Base-by-base conservation (phyloP, 306 rosid species). In the Cucurbita moschata region DNA sequence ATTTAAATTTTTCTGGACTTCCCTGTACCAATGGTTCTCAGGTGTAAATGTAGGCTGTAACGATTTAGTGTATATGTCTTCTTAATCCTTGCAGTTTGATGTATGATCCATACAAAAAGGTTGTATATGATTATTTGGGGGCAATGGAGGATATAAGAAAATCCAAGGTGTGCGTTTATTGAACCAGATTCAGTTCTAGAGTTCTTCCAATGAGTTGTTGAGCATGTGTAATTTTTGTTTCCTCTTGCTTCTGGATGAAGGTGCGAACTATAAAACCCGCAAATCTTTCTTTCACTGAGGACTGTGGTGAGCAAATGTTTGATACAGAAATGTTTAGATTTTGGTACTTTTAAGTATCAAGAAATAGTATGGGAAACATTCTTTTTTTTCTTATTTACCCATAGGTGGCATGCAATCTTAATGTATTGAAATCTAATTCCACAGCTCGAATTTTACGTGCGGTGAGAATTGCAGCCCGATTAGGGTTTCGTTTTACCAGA, bases 391-490 rank as follows among this genome's bases (percentile, higher is more conserved):
- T 40, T 14, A 35, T 65, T 67, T 35, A 37, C 79, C 35, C 66
- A 39, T 50, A 53, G 50, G 38, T 46, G 49, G 63, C 46, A 37
- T 15, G 44, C 19, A 59, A 67, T 56, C 63, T 74, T 71, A 75
- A 8, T n/a, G 51, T 57, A 61, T 23, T 42, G 49, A 16, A 70
- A 53, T 73, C 55, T 72, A 54, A 71, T 76, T 71, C 62, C 49
- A 5, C 80, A 80, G 83, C 80, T 56, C 75, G 83, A 23, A 80
- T 80, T 62, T 76, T 80, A 76, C 83, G 83, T 57, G 83, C 71
- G 11, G 72, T 80, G 38, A 80, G 83, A 76, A 76, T 80, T 66
- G 83, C 83, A 49, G 83, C 83, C 4, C 83, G 83, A 18, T 64
- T 80, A 56, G 80, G 72, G 10, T 80, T 80, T 64, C 71, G 46